Evolutionary conservation across 257 asterid species (phyloP), one percentile per base, ranked within the genome.

Genomic region (Linaria vulgaris): DNA sequence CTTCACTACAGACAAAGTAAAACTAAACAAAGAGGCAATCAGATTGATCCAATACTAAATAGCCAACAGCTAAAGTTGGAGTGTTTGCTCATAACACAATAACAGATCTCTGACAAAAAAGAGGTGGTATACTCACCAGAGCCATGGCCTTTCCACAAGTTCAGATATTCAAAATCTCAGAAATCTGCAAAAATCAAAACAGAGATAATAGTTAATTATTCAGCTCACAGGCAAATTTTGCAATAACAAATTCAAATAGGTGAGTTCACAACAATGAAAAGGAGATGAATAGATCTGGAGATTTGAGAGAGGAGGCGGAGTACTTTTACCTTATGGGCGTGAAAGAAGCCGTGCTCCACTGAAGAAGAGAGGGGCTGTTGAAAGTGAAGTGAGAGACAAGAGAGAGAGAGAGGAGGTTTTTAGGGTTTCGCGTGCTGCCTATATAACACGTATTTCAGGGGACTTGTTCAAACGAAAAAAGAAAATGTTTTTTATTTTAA

Each of bases 111-210:
- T 16, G 30, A 20, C 27, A 31, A 34, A 17, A 43, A 23, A 20
- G 43, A 19, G 1, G 56, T n/a, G 20, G 45, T 56, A 48, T 23
- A 76, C 87, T 77, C 66, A 88, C 96, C 85, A 86, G 82, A 76
- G 85, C 85, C 95, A 89, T 89, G 80, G 76, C 79, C 74, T 61
- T 44, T 51, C 30, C 78, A 76, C 71, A 21, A 57, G 31, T 58
- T 75, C 66, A 77, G 68, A 27, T 48, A 19, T 39, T 47, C 45
- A 71, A 61, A 2, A 59, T 48, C 72, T 55, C 57, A 50, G 46
- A 68, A 37, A 70, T 70, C 82, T 72, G 78, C 45, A 67, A 67
- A 44, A 9, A 21, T 38, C 16, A 41, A 52, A 16, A 39, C n/a
- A 45, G 1, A 21, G 31, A 45, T n/a, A 46, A 38, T 9, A 10